Evolutionary conservation across 306 rosid genomes (phyloP).

Genomic region (Arachis stenosperma): DNA sequence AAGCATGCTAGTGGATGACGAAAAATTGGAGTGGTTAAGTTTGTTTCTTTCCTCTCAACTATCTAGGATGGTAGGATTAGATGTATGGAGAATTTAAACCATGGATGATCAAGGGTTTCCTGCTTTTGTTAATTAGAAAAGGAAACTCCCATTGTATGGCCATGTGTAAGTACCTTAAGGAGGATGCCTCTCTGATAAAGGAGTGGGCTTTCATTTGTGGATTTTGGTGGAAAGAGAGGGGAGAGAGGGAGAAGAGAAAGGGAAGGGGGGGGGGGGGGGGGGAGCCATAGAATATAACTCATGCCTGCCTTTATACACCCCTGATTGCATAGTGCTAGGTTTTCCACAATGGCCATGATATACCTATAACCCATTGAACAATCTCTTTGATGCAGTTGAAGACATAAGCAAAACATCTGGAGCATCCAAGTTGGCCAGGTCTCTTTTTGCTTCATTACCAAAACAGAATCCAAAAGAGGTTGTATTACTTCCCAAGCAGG

Average conservation of each 20-base stretch:
- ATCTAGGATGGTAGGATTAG: constrained; percentile 3
- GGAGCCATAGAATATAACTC: not conserved
- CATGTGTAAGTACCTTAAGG: not conserved
- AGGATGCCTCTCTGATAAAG: constrained; percentile 4
- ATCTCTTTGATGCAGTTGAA: constrained; percentile 96
- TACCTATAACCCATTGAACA: constrained; percentile 51
- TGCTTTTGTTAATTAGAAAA: constrained; percentile 13
- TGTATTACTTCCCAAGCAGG: constrained; percentile 63
- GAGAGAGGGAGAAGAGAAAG: no score
- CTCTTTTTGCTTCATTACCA: constrained; percentile 84
- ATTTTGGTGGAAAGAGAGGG: not conserved
- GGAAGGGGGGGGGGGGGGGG: not conserved
- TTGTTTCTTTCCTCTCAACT: not conserved
- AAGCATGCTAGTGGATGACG: not conserved
- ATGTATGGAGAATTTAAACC: constrained; percentile 9
- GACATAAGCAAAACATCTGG: constrained; percentile 78
- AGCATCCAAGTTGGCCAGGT: constrained; percentile 90
- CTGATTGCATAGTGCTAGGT: constrained; percentile 41
- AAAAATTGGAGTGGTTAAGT: constrained; percentile 14
- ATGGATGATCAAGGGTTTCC: not conserved
- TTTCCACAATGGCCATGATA: constrained; percentile 41
- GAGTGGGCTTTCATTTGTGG: not conserved
- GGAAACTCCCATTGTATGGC: constrained; percentile 1
- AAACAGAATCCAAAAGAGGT: constrained; percentile 63
- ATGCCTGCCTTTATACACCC: constrained; percentile 21